These are phyloP conservation scores for Sclerotinia sclerotiorum DNA, from an alignment of 2,329 filamentous ascomycete species.

Conservation along the genomic window DNA sequence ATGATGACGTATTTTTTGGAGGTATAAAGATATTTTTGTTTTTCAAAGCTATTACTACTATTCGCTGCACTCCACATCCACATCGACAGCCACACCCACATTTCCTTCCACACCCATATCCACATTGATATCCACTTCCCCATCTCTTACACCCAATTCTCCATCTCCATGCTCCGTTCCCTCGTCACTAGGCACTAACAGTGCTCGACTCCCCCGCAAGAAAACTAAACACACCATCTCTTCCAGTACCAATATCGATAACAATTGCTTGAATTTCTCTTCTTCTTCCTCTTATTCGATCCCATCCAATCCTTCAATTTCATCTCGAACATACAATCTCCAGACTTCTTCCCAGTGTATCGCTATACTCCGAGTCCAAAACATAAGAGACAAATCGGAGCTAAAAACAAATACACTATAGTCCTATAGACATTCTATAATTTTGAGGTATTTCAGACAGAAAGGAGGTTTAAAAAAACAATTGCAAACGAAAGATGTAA, in stretches of 20 bases:
- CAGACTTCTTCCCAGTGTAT: neutral
- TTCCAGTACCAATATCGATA: neutral
- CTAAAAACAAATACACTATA: constrained; percentile 14
- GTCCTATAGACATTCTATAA: constrained; percentile 15
- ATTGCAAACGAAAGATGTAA: neutral
- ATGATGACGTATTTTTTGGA: neutral
- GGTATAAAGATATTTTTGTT: neutral
- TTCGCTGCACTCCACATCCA: neutral
- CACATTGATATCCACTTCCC: neutral
- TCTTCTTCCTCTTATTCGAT: neutral
- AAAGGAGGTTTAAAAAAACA: neutral
- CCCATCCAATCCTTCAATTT: neutral
- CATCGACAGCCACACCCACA: too few relatives aligned
- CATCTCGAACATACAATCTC: neutral
- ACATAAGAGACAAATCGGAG: neutral
- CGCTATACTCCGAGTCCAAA: constrained; percentile 3
- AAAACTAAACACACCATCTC: neutral
- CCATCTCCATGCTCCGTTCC: neutral
- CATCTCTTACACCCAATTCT: neutral
- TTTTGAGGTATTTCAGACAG: neutral
- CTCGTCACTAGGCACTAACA: neutral
- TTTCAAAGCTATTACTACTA: neutral
- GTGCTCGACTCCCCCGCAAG: neutral
- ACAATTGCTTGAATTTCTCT: neutral
- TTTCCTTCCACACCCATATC: neutral